Conservation (phyloP, 805 yeast genomes). For the Zygosaccharomyces kombuchaensis region DNA sequence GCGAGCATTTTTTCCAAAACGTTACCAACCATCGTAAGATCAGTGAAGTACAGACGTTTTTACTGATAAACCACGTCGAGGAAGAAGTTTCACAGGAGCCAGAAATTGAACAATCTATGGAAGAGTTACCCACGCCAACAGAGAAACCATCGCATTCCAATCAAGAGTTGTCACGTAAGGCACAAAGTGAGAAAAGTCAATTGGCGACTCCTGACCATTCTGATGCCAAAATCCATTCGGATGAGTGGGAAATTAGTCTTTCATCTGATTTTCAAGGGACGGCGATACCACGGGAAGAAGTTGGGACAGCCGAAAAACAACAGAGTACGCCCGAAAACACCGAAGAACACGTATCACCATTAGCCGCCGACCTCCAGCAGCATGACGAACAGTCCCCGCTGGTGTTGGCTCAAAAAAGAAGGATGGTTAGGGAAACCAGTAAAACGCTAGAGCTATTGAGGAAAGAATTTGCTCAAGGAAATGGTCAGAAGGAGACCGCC, state of each 20-base stretch:
- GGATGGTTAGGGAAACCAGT: conserved; percentile 19
- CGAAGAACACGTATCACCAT: neutral
- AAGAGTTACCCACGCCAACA: neutral
- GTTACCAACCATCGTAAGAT: conserved; percentile 24
- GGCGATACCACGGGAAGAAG: neutral
- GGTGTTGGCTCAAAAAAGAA: conserved; percentile 24
- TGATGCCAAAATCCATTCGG: conserved; percentile 9
- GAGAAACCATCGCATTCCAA: neutral
- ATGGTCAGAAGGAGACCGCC: conserved; percentile 4
- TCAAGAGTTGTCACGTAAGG: conserved; percentile 2
- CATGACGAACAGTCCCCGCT: conserved; percentile 24
- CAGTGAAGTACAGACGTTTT: conserved; percentile 32
- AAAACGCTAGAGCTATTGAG: conserved; percentile 15
- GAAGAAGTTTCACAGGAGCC: conserved; percentile 7
- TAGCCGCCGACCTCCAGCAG: conserved; percentile 3
- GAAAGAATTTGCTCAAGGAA: conserved; percentile 14
- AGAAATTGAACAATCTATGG: conserved; percentile 2
- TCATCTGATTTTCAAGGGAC: conserved; percentile 8
- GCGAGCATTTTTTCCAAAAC: conserved; percentile 9
- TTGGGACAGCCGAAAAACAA: neutral
- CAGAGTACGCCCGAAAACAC: conserved; percentile 6
- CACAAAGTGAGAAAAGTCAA: conserved; percentile 9
- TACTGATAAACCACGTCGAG: conserved; percentile 22
- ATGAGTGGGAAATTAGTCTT: conserved; percentile 18
- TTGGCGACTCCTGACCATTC: conserved; percentile 20